phyloP scores from a whole-genome alignment of 2,329 filamentous ascomycete species.

The Emericellopsis cladophorae region DNA sequence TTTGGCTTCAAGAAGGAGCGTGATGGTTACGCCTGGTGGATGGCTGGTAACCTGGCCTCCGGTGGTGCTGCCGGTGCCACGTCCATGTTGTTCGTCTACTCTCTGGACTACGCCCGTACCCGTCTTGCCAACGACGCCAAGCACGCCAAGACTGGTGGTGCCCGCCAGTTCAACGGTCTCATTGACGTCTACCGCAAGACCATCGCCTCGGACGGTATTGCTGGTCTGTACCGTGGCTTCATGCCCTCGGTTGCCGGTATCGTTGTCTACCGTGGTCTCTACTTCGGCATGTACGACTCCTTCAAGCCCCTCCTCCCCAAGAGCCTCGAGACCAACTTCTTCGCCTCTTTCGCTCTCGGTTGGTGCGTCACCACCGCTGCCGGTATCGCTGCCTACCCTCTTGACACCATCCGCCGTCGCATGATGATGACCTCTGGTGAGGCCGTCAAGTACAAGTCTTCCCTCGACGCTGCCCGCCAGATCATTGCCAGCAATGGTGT shows the following conservation, averaged over 20 bases:
- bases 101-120: constrained; percentile 99
- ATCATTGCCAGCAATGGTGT: constrained; percentile 97
- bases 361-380: constrained; percentile 99
- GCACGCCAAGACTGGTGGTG: constrained; percentile 92
- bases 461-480: constrained; percentile 88
- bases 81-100: constrained; percentile 99
- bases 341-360: constrained; percentile 96
- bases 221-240: constrained; percentile 99
- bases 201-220: constrained; percentile 94
- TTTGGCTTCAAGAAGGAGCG: constrained; percentile 99
- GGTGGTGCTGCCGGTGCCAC: constrained; percentile 99
- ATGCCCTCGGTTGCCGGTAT: constrained; percentile 98
- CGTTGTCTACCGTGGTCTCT: constrained; percentile 99
- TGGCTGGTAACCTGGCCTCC: constrained; percentile 98
- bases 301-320: constrained; percentile 97
- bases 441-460: constrained; percentile 99
- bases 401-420: constrained; percentile 99
- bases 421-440: constrained; percentile 99
- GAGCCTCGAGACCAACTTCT: constrained; percentile 91
- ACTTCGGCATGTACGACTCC: constrained; percentile 99
- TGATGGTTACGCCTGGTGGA: constrained; percentile 98
- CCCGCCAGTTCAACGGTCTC: constrained; percentile 99
- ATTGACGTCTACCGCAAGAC: constrained; percentile 99
- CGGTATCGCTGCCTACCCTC: constrained; percentile 99
- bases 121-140: constrained; percentile 99